Evolutionary conservation across 805 yeast genomes (phyloP).

Genomic region (Candida morakotiae): DNA sequence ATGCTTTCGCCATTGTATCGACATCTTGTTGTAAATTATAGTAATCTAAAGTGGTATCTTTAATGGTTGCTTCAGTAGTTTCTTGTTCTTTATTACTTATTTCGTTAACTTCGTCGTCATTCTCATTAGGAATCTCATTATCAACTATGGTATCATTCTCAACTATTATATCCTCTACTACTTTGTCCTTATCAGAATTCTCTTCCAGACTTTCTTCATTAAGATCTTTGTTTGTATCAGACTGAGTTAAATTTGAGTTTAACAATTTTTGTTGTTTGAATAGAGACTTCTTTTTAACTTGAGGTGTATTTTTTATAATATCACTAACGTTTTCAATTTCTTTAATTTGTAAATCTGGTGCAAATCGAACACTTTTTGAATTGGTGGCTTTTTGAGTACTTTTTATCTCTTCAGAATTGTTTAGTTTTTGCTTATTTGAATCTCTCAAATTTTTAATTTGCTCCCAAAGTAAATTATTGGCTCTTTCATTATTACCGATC

Average conservation of each 20-base stretch:
- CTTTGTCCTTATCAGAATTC: background rate
- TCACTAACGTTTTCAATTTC: conserved; percentile 57
- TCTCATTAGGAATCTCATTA: background rate
- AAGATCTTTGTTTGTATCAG: background rate
- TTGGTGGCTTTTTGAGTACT: background rate
- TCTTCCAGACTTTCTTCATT: background rate
- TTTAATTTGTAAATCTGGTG: conserved; percentile 50
- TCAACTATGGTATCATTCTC: too few species aligned
- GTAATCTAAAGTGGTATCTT: conserved; percentile 37
- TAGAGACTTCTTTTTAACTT: conserved; percentile 6
- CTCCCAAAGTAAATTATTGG: conserved; percentile 33
- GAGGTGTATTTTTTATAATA: conserved; percentile 27
- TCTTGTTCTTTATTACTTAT: background rate
- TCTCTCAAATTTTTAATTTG: conserved; percentile 32
- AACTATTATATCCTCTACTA: background rate
- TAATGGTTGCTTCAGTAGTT: conserved; percentile 7
- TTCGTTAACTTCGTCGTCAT: conserved; percentile 2
- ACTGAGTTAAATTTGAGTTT: background rate
- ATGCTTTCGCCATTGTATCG: conserved; percentile 60
- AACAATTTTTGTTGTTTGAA: conserved; percentile 13
- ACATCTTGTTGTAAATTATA: conserved; percentile 38
- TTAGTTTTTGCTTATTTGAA: conserved; percentile 1
- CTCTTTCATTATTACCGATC: conserved; percentile 5
- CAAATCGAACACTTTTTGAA: conserved; percentile 53
- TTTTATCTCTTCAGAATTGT: background rate